Conservation (phyloP, 2,329 filamentous ascomycete species). For the Dothistroma pini region DNA sequence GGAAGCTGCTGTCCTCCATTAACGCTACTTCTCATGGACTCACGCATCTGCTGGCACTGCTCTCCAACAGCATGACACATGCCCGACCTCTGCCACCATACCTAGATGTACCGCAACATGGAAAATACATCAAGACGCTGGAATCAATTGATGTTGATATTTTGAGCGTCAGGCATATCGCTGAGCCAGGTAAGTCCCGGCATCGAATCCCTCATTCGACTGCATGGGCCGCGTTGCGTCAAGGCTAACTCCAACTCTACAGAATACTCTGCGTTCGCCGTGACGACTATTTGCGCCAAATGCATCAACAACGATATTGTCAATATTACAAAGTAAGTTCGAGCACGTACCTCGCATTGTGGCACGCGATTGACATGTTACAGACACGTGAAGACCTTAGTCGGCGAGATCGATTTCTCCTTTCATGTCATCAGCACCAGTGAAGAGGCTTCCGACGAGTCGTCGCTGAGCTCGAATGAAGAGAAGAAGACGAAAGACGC, state of each 20-base stretch:
- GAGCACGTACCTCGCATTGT: conserved; percentile 53
- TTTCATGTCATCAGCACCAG: conserved; percentile 52
- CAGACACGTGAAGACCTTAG: conserved; percentile 56
- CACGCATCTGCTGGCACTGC: conserved; percentile 63
- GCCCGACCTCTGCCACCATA: conserved; percentile 69
- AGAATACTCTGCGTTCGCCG: conserved; percentile 60
- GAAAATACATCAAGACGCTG: conserved; percentile 56
- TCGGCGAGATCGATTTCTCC: conserved; percentile 69
- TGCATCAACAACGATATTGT: conserved; percentile 66
- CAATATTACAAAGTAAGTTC: conserved; percentile 48
- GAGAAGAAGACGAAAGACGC: conserved; percentile 40
- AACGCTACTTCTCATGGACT: conserved; percentile 63
- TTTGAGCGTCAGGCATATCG: conserved; percentile 55
- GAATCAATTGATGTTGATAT: conserved; percentile 58
- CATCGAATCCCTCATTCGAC: background rate
- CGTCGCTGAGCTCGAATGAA: conserved; percentile 23
- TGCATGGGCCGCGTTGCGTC: background rate
- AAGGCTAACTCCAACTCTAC: background rate
- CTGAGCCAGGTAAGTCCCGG: conserved; percentile 56
- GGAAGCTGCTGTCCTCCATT: conserved; percentile 52
- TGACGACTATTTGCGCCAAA: conserved; percentile 66
- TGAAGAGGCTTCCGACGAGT: conserved; percentile 24
- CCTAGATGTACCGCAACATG: conserved; percentile 59
- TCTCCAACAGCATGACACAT: conserved; percentile 63
- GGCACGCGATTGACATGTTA: conserved; percentile 29